Base-by-base conservation (phyloP, 768 basidiomycete species). In the Chalciporus sphaerocephalus region DNA sequence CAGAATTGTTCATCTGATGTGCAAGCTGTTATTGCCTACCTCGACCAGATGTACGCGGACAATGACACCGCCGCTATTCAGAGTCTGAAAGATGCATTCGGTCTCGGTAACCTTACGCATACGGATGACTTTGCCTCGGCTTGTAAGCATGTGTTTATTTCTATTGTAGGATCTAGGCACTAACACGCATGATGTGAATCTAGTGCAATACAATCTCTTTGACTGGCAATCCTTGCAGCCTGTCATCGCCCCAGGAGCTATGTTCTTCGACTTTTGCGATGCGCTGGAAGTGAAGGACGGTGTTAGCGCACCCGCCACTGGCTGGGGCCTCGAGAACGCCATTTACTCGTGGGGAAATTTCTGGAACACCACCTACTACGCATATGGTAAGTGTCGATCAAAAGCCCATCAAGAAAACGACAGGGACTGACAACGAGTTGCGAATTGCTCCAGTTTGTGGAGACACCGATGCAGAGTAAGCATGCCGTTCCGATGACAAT, bases 1-100 rank as follows among this genome's bases (percentile, higher is more conserved):
- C 52, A 53, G 51, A 88, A 89, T 60, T 89, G 87, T 64, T 86
- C 84, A 7, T 75, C 82, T 0, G 87, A 89, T 55, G 74, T 87
- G 22, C 67, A 84, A 59, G 74, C 74, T 5, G 83, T 82, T 13
- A 74, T 87, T 42, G 56, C 73, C 5, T 74, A 84, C 52, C 65
- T 87, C 30, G 86, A 87, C 56, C 40, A 71, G 42, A 76, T 79
- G 6, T 79, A 85, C 52, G 62, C 64, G 0, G 66, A 66, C 4
- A 69, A 69, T 1, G 68, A 80, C 48, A 44, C 59, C 6, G 59
- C 63, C 22, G 75, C 77, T 11, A 80, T 85, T 27, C 62, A 79
- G 44, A 55, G 52, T 17, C 61, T 87, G 48, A 82, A 87, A 60
- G 68, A 74, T 12, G 52, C 67, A 11, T 88, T 82, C 51, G 83